Evolutionary conservation across 192 early-diverging fungal species (phyloP).

Genomic region (Coemansia sp.): DNA sequence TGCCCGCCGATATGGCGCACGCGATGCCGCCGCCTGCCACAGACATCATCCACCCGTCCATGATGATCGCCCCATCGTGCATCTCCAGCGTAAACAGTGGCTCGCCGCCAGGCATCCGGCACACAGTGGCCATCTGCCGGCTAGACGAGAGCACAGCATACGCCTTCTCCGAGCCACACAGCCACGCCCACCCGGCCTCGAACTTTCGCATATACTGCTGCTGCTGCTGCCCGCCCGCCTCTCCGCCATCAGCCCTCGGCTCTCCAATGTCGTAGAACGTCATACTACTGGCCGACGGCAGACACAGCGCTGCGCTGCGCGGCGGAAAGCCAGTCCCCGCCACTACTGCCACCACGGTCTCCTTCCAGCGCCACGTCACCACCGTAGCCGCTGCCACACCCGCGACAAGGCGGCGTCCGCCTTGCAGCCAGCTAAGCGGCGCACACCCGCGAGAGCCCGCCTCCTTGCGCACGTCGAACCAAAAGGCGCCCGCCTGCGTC

Average conservation of each 20-base stretch:
- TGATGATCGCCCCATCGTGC: slow-evolving; percentile 3
- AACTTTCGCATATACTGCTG: slow-evolving; percentile 12
- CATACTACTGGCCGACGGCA: slow-evolving; percentile 29
- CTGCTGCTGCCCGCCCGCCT: background rate
- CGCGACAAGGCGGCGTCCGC: background rate
- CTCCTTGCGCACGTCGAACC: slow-evolving; percentile 13
- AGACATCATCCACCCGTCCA: slow-evolving; percentile 34
- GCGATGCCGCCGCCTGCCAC: background rate
- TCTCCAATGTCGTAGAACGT: slow-evolving; percentile 17
- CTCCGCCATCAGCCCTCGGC: background rate
- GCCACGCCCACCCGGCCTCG: slow-evolving; percentile 43
- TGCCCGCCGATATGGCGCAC: slow-evolving; percentile 24
- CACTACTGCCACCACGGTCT: slow-evolving; percentile 20
- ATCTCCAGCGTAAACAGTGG: slow-evolving; percentile 16
- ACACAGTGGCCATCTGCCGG: slow-evolving; percentile 26
- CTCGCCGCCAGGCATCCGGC: slow-evolving; percentile 35
- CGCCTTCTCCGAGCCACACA: slow-evolving; percentile 27
- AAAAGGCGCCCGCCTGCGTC: slow-evolving; percentile 19
- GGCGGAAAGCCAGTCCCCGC: slow-evolving; percentile 12
- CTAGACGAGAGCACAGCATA: slow-evolving; percentile 34
- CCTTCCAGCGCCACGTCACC: slow-evolving; percentile 47
- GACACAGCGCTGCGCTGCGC: slow-evolving; percentile 17
- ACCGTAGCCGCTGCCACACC: slow-evolving; percentile 1
- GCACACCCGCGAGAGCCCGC: background rate
- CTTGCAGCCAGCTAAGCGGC: background rate